These are phyloP conservation scores for Stereum hirsutum DNA, from an alignment of 1,284 basidiomycete species.

Conservation along the genomic window DNA sequence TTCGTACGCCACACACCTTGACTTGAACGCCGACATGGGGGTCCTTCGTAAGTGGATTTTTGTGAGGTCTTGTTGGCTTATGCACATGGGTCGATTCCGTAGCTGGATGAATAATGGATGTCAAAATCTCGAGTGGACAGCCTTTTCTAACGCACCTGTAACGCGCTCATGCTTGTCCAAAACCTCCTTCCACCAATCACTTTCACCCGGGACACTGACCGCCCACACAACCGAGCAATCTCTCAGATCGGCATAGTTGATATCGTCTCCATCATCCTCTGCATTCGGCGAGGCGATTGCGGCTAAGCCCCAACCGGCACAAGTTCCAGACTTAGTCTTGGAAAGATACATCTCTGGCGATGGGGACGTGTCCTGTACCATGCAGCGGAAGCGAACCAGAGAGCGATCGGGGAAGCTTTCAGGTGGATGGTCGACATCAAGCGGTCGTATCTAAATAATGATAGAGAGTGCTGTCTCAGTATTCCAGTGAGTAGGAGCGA, in stretches of 20 bases:
- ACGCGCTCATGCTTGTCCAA: conserved; percentile 16
- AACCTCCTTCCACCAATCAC: conserved; percentile 34
- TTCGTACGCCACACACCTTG: conserved; percentile 35
- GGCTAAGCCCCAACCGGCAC: conserved; percentile 65
- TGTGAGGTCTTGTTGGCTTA: conserved; percentile 37
- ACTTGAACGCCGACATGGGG: conserved; percentile 57
- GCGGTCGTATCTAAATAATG: conserved; percentile 39
- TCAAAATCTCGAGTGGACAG: conserved; percentile 10
- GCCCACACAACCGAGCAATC: conserved; percentile 63
- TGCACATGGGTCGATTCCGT: conserved; percentile 7
- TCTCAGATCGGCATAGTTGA: conserved; percentile 42
- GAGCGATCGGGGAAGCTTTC: conserved; percentile 34
- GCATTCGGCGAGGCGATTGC: conserved; percentile 12
- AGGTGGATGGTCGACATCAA: conserved; percentile 38
- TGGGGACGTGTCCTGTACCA: conserved; percentile 74
- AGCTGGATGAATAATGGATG: neutral
- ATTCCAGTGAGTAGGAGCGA: conserved; percentile 2
- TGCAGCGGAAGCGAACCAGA: conserved; percentile 60
- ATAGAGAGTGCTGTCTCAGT: neutral
- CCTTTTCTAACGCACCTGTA: too few species aligned
- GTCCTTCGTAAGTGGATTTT: conserved; percentile 46
- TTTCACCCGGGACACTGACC: conserved; percentile 59
- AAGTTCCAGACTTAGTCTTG: conserved; percentile 27
- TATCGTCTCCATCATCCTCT: conserved; percentile 14
- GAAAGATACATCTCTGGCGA: conserved; percentile 65